Conservation (phyloP, 2,329 filamentous ascomycete species). For the Diaporthe citri region DNA sequence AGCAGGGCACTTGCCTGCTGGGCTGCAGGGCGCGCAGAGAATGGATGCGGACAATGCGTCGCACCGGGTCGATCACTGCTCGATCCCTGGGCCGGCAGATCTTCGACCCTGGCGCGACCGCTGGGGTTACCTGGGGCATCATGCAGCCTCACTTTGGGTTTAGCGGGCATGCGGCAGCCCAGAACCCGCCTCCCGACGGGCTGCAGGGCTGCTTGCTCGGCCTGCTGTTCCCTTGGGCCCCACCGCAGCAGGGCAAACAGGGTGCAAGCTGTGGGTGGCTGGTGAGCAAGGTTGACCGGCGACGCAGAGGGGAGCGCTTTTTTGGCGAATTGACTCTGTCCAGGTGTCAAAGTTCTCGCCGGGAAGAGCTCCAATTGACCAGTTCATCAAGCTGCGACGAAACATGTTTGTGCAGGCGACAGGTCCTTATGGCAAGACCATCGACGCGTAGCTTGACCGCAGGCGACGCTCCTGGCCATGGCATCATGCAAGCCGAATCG, state of each 20-base stretch:
- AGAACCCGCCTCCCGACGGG: conserved; percentile 16
- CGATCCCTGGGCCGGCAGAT: conserved; percentile 28
- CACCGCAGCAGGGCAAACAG: conserved; percentile 17
- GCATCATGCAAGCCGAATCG: conserved; percentile 17
- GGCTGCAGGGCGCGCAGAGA: conserved; percentile 18
- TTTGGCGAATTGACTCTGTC: conserved; percentile 27
- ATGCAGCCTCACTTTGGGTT: conserved; percentile 29
- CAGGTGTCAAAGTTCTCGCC: conserved; percentile 19
- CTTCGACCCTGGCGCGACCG: conserved; percentile 20
- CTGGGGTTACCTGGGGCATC: not conserved
- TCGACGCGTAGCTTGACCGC: not conserved
- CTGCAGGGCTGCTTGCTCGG: conserved; percentile 23
- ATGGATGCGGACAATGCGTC: conserved; percentile 17
- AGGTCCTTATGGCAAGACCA: conserved; percentile 2
- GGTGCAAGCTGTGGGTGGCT: conserved; percentile 12
- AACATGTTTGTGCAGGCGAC: conserved; percentile 27
- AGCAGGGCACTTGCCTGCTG: conserved; percentile 27
- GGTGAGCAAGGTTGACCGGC: conserved; percentile 16
- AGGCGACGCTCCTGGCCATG: conserved; percentile 14
- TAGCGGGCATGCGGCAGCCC: conserved; percentile 10
- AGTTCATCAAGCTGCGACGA: conserved; percentile 26
- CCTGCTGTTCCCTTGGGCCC: not conserved
- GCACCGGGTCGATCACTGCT: conserved; percentile 29
- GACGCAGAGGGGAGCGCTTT: conserved; percentile 2
- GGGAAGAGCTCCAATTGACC: conserved; percentile 30